These are phyloP conservation scores for Cymbidium sinense DNA, from an alignment of 106 monocot species.

Conservation along the genomic window DNA sequence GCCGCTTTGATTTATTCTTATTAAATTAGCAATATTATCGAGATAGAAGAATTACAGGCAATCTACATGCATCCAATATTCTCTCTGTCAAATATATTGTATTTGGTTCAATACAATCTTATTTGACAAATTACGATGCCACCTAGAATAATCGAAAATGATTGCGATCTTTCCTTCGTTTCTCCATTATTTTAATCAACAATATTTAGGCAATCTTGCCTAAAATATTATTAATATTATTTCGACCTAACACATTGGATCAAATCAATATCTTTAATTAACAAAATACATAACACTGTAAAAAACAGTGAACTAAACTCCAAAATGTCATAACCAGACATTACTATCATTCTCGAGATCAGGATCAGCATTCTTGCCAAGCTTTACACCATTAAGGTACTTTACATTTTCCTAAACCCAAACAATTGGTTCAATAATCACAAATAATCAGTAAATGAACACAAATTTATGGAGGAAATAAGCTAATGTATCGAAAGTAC, in stretches of 20 bases:
- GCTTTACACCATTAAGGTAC: conserved; percentile 76
- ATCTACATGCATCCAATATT: too few relatives aligned
- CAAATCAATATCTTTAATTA: not conserved
- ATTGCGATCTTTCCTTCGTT: too few relatives aligned
- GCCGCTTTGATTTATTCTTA: too few relatives aligned
- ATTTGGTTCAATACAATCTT: too few relatives aligned
- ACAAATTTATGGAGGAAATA: not conserved
- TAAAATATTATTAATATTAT: not conserved
- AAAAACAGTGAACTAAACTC: not conserved
- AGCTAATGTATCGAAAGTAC: not conserved
- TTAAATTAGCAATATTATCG: too few relatives aligned
- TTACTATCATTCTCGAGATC: conserved; percentile 73
- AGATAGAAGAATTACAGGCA: too few relatives aligned
- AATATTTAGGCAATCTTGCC: not conserved
- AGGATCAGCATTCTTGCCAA: too few relatives aligned
- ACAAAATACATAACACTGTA: not conserved
- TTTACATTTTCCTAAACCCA: conserved; percentile 76
- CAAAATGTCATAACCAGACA: not conserved
- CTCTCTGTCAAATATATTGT: too few relatives aligned
- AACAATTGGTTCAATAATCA: not conserved
- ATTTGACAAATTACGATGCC: too few relatives aligned
- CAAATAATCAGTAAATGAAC: not conserved
- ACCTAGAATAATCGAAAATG: too few relatives aligned
- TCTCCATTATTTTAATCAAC: too few relatives aligned
- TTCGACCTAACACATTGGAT: too few relatives aligned